Evolutionary conservation across 345 rosid species (phyloP).

Genomic region (Acer saccharum): DNA sequence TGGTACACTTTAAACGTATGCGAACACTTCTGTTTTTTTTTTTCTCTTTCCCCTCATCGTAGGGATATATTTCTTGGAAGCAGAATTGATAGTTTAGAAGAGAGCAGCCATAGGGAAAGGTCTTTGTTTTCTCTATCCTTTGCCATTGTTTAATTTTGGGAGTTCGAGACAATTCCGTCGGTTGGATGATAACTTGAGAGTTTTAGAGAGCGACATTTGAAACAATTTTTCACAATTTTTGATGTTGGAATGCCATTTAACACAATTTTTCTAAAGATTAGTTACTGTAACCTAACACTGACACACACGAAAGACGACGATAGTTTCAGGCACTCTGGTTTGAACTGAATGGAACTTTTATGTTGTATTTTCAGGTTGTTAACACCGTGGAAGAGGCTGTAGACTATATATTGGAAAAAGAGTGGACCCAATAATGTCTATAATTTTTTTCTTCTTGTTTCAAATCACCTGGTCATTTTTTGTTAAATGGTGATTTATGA

Average conservation of each 20-base stretch:
- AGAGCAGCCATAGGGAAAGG: too few relatives aligned
- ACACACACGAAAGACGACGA: neutral
- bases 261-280: neutral
- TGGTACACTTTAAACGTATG: too few relatives aligned
- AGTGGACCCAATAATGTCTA: slow-evolving; percentile 21
- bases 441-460: neutral
- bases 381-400: slow-evolving; percentile 80
- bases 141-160: neutral
- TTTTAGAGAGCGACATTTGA: too few relatives aligned
- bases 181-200: too few relatives aligned
- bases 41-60: too few relatives aligned
- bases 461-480: neutral
- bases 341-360: neutral
- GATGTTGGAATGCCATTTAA: neutral
- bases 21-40: too few relatives aligned
- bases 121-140: too few relatives aligned
- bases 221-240: too few relatives aligned
- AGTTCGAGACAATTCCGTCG: too few relatives aligned
- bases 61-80: too few relatives aligned
- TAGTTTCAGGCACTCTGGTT: neutral
- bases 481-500: neutral
- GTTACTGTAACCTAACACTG: neutral
- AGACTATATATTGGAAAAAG: slow-evolving; percentile 60
- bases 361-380: slow-evolving; percentile 58
- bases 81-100: too few relatives aligned